Conservation (phyloP, 768 basidiomycete genomes). For the Lactifluus pinguis region DNA sequence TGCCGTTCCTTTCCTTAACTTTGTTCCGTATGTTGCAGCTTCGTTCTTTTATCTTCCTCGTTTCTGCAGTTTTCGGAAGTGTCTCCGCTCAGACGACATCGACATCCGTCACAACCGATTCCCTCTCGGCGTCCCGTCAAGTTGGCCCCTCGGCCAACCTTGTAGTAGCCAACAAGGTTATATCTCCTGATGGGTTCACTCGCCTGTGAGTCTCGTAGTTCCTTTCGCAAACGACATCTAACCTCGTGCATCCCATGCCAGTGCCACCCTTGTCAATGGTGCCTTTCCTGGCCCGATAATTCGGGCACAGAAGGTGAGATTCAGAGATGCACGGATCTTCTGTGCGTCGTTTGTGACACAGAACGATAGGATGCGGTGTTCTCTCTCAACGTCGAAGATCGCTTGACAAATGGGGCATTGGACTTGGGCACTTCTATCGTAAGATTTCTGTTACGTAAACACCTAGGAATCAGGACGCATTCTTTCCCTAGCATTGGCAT, state of each 20-base stretch:
- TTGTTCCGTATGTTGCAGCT: neutral
- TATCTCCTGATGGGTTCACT: slow-evolving; percentile 22
- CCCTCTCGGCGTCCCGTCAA: no score
- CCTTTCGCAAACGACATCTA: neutral
- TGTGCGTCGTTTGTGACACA: neutral
- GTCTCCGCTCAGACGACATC: neutral
- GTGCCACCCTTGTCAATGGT: neutral
- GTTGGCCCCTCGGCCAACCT: slow-evolving; percentile 21
- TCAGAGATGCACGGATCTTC: neutral
- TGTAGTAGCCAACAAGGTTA: slow-evolving; percentile 16
- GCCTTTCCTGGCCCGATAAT: slow-evolving; percentile 9
- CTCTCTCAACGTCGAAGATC: neutral
- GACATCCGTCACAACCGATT: no score
- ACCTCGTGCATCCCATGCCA: neutral
- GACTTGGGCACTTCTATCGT: slow-evolving; percentile 14
- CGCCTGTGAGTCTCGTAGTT: slow-evolving; percentile 6
- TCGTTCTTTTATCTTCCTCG: neutral
- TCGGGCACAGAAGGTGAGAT: neutral
- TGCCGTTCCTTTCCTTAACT: neutral
- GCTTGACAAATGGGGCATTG: neutral
- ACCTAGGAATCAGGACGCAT: neutral
- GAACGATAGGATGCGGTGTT: neutral
- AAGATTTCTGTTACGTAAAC: neutral
- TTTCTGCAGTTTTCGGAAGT: slow-evolving; percentile 1
- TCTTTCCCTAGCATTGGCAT: slow-evolving; percentile 21